Evolutionary conservation across 163 green algal species (phyloP).

Genomic region (Scenedesmus sp.): DNA sequence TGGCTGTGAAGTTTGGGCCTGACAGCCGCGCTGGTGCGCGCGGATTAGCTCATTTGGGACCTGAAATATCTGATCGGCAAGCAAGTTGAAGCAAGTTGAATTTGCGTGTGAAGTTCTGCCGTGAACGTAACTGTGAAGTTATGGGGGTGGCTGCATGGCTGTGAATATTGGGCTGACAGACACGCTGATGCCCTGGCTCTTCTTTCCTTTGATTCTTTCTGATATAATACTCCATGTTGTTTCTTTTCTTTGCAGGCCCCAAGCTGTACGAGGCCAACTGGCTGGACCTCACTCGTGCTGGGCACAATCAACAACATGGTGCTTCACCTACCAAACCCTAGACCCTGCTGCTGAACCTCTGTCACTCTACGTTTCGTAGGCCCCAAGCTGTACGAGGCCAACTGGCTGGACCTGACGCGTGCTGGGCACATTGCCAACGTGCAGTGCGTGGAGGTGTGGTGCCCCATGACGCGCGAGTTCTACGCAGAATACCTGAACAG

Average conservation of each 20-base stretch:
- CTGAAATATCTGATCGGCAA: too few species aligned
- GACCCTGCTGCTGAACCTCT: background rate
- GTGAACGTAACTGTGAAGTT: too few species aligned
- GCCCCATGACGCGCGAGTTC: constrained; percentile 97
- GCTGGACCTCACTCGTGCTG: constrained; percentile 93
- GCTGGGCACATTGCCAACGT: constrained; percentile 98
- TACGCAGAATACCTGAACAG: constrained; percentile 82
- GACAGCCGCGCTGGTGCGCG: too few species aligned
- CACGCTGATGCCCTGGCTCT: too few species aligned
- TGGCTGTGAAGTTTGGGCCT: background rate
- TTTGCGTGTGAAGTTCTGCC: too few species aligned
- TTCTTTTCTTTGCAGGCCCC: constrained; percentile 65
- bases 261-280: constrained; percentile 99
- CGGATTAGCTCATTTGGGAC: too few species aligned
- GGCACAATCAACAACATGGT: constrained; percentile 63
- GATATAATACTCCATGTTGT: too few species aligned
- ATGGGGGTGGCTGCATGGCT: too few species aligned
- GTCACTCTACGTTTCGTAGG: constrained; percentile 56
- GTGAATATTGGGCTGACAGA: too few species aligned
- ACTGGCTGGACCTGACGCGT: constrained; percentile 98
- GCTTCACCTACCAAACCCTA: background rate
- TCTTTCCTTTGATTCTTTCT: background rate
- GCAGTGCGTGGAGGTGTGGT: constrained; percentile 96
- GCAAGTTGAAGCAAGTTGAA: too few species aligned
- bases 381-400: constrained; percentile 99